Evolutionary conservation across 345 rosid species (phyloP), one percentile per base, ranked within the genome.

Genomic region (Eucalyptus polybractea): DNA sequence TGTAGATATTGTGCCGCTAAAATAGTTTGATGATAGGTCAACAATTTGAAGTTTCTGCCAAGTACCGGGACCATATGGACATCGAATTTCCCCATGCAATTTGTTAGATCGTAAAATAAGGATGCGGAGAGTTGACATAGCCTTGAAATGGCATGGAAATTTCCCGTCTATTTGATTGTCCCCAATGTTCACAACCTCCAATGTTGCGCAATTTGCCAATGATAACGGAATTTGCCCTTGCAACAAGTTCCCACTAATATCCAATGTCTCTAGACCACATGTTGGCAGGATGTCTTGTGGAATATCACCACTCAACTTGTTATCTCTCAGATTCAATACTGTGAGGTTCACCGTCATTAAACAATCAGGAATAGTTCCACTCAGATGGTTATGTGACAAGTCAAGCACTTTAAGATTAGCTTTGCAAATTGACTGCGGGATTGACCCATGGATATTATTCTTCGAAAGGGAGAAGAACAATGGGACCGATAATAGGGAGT

Each of bases 41-140:
- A 93, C 86, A 29, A 95, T 93, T 37, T 93, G 95, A 33, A 95
- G 93, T 56, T 2, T 89, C 7, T 89, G 86, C 90, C 94, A 93
- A 1, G 49, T 50, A 17, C 6, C 4, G 1, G 89, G 16, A 27
- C 14, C 21, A 5, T 45, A 6, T 1, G 21, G 58, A 90, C 95
- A 93, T 42, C 31, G 50, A 88, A 95, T 90, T 10, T 22, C 24
- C 8, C 94, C 95, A 2, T 21, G 58, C 19, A 94, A 92, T 0
- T 6, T 47, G 87, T 94, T 94, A 6, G 90, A 90, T 24, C 93
- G 87, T 47, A 94, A 86, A 86, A 92, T 90, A 8, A 93, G 92
- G 44, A 92, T 91, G 6, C 88, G 90, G 89, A 94, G 90, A 81
- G 76, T 92, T 3, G 92, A 88, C 22, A 90, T 49, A 25, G 13